Base-by-base conservation (phyloP, 345 rosid genomes). In the Heritiera fomes region DNA sequence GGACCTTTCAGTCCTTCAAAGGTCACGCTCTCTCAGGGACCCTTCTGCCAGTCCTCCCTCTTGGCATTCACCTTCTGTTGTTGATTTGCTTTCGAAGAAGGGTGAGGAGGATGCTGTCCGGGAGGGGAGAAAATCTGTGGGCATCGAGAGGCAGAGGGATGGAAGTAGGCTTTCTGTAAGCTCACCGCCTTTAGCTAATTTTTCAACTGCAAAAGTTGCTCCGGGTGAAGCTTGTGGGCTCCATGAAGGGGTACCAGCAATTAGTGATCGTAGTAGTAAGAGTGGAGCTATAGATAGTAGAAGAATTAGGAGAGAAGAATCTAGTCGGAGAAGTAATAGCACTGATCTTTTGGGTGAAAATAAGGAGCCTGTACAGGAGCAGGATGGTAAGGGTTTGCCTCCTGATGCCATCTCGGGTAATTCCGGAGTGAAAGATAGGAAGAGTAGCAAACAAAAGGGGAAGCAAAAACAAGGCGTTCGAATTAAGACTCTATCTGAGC, bases 1-100 rank as follows among this genome's bases (percentile, higher is more conserved):
- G 87, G 99, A 94, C 87, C 98, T 94, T 80, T 80, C 89, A 64
- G 90, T 83, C 81, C 96, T 97, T 34, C 99, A 97, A 84, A 85
- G 98, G 81, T 93, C 99, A 32, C 87, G 94, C 64, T 94, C 99
- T 28, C 90, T 97, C 13, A 83, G 92, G 75, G 98, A 97, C 78
- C 99, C 99, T 38, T 94, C 94, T 80, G 97, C 98, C 1, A 97
- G 94, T 52, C 92, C 97, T 78, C 88, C 90, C 50, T 88, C 94
- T 3, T 94, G 97, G 87, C 90, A 91, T n/a, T 94, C 99, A 0
- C 92, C 93, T 76, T 86, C 98, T 0, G 80, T 90, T 47, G 84
- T 88, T 10, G 94, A 92, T 89, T 72, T 91, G 79, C 95, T 90
- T 77, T 80, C 92, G 6, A 88, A 82, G 76, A 87, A 86, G 80